Evolutionary conservation across 1,284 basidiomycete species (phyloP), one percentile per base, ranked within the genome.

Genomic region (Irpex sp.): DNA sequence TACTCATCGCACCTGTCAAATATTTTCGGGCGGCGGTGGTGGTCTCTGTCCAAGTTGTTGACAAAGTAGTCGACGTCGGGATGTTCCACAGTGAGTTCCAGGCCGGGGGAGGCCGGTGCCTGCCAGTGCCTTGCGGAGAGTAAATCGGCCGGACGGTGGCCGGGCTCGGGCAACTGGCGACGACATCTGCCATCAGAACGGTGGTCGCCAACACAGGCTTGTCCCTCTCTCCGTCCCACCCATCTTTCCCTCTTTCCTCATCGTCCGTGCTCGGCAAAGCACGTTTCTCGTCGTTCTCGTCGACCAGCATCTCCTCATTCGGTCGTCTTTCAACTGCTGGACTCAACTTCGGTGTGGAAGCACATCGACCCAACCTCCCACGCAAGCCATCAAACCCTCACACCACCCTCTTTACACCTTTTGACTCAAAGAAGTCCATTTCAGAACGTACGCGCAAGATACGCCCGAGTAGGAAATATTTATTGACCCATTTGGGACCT

Each of bases 361-460:
- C 19, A 7, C 54, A 26, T 55, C 34, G 26, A 9, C 57, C 47
- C 52, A 49, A 48, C 40, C 49, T 26, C 61, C 26, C 52, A 47
- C 58, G 51, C 57, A 36, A 34, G 31, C 26, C 57, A n/a, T 57
- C 64, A n/a, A 38, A 52, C 58, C 49, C 59, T 34, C 57, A 21
- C 49, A 47, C 48, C 54, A 61, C 47, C 57, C 40, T 38, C 62
- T 54, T 51, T 37, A 40, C 54, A 62, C 55, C 40, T 44, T 21
- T 60, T 52, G n/a, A 52, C 49, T 70, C 68, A 70, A 63, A 62
- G 61, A 58, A 65, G 64, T 61, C 64, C 64, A 55, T 62, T 57
- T 63, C 65, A 65, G 19, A 51, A 15, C 11, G 48, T 51, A 51
- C 19, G n/a, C 8, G 17, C 48, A 51, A 19, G 21, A n/a, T n/a